These are phyloP conservation scores for Pneumocystis sp. DNA, from an alignment of 1,139 yeast genomes.

Conservation along the genomic window DNA sequence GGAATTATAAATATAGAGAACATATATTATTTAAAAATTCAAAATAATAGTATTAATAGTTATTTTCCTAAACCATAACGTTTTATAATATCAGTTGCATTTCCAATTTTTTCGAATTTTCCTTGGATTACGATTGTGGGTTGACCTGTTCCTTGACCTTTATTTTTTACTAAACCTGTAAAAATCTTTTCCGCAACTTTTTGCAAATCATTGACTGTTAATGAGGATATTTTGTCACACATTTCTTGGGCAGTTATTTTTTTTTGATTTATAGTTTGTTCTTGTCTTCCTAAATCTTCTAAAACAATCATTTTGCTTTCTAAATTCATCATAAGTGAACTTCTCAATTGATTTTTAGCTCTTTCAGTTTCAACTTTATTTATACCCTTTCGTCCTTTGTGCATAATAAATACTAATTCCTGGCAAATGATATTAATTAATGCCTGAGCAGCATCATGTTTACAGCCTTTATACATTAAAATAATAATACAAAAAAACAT, in stretches of 20 bases:
- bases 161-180: constrained; percentile 44
- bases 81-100: constrained; percentile 49
- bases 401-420: constrained; percentile 10
- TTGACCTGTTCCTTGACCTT: constrained; percentile 40
- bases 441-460: constrained; percentile 8
- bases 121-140: constrained; percentile 89
- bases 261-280: constrained; percentile 58
- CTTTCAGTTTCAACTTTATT: constrained; percentile 61
- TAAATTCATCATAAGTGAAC: constrained; percentile 82
- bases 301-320: constrained; percentile 83
- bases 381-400: constrained; percentile 36
- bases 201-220: constrained; percentile 53
- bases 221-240: constrained; percentile 57
- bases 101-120: constrained; percentile 70
- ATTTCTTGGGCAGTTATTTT: constrained; percentile 70
- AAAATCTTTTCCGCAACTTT: constrained; percentile 64
- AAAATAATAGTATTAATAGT: background rate
- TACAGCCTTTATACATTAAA: background rate
- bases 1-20: background rate
- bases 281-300: constrained; percentile 91
- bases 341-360: constrained; percentile 81
- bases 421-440: constrained; percentile 10
- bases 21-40: background rate
- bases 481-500: background rate
- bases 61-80: constrained; percentile 56